These are phyloP conservation scores for Phytopythium mirpurense DNA, from an alignment of 352 stramenopile species.

Conservation along the genomic window DNA sequence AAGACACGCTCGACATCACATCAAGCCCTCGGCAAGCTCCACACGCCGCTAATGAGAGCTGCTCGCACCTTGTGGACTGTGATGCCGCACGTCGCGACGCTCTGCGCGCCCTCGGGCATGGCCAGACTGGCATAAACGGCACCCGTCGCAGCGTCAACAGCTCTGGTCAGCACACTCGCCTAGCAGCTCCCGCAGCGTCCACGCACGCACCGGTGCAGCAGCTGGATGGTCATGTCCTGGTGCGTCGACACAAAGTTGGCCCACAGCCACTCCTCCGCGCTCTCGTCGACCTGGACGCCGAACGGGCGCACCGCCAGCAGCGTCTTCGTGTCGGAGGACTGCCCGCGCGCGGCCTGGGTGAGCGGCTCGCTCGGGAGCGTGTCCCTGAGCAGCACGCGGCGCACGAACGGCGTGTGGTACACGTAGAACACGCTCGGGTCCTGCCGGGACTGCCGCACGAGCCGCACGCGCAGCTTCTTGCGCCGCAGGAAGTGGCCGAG, in stretches of 20 bases:
- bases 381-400: slow-evolving; percentile 54
- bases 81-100: slow-evolving; percentile 51
- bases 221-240: slow-evolving; percentile 50
- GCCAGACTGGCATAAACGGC: slow-evolving; percentile 12
- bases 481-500: slow-evolving; percentile 53
- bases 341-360: not conserved
- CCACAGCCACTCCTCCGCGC: slow-evolving; percentile 58
- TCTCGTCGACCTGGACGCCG: slow-evolving; percentile 70
- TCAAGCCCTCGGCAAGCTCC: not conserved
- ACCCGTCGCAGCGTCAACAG: slow-evolving; percentile 3
- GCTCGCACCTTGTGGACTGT: slow-evolving; percentile 32
- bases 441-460: slow-evolving; percentile 54
- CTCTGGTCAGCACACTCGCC: not conserved
- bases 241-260: slow-evolving; percentile 62
- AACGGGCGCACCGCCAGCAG: slow-evolving; percentile 65
- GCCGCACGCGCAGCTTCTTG: slow-evolving; percentile 69
- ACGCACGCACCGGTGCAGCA: slow-evolving; percentile 48
- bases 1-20: not conserved
- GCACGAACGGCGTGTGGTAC: slow-evolving; percentile 71
- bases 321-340: no score
- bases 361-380: slow-evolving; percentile 27
- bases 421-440: slow-evolving; percentile 80
- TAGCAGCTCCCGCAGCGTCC: no score
- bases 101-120: slow-evolving; percentile 17
- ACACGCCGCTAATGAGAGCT: not conserved